Percentiles rank a stretch among this genome's conserved stretches.
Evolutionary conservation across 495 filamentous ascomycete genomes (phyloP).

Genomic region (Penicillium silybi): DNA sequence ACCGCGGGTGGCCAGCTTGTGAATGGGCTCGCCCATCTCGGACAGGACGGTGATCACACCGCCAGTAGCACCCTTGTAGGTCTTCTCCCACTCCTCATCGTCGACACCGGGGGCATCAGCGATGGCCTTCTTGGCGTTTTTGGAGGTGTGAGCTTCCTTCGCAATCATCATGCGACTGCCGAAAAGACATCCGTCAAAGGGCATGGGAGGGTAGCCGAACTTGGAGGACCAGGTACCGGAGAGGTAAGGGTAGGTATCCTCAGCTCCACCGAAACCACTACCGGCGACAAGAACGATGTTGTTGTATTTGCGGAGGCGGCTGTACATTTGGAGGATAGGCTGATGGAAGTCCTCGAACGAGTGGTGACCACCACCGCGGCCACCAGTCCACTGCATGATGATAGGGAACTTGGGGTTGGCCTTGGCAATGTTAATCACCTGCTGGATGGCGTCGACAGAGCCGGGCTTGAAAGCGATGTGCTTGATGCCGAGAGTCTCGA

Average conservation of each 20-base stretch:
- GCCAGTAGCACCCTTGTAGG: constrained; percentile 86
- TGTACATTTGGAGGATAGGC: constrained; percentile 43
- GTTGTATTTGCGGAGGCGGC: constrained; percentile 36
- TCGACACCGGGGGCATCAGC: constrained; percentile 84
- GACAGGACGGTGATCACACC: constrained; percentile 96
- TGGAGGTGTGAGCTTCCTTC: constrained; percentile 83
- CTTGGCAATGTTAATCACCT: constrained; percentile 46
- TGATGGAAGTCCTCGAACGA: constrained; percentile 51
- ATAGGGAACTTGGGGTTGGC: constrained; percentile 44
- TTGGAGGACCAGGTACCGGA: constrained; percentile 41
- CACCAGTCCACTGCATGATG: constrained; percentile 51
- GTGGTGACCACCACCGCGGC: constrained; percentile 49
- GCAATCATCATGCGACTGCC: constrained; percentile 50
- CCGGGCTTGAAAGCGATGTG: constrained; percentile 51
- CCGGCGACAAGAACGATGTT: constrained; percentile 49
- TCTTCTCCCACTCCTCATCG: constrained; percentile 92
- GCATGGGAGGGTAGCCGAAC: constrained; percentile 42
- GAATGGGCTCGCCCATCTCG: constrained; percentile 98
- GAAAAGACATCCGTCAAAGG: constrained; percentile 47
- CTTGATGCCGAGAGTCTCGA: constrained; percentile 42
- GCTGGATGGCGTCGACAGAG: constrained; percentile 40
- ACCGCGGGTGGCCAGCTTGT: constrained; percentile 94
- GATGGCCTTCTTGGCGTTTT: constrained; percentile 92
- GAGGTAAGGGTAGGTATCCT: constrained; percentile 47
- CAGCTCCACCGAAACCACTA: constrained; percentile 45